Base-by-base conservation (phyloP, 2,329 filamentous ascomycete species). In the Fusarium guadeloupense region DNA sequence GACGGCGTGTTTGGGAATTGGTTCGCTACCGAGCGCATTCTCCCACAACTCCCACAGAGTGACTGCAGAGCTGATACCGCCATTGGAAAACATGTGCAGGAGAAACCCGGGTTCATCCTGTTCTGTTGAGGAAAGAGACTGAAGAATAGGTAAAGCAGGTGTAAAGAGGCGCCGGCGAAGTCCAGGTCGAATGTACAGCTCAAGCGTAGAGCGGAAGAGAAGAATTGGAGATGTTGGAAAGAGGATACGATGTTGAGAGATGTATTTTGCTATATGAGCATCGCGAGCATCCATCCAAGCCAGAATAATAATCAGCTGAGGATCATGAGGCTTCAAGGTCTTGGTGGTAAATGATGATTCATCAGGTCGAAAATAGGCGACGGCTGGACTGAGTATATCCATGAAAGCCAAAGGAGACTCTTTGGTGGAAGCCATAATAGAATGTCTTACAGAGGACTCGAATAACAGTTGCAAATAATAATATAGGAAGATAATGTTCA, bases 261-360 rank as follows among this genome's bases (percentile, higher is more conserved):
- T 74, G 67, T 85, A 85, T 63, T 85, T 85, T 61, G 76, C 76
- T 38, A 85, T 78, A 66, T 85, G 81, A 7, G 70, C 69, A 33
- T 82, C 78, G n/a, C 69, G 75, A 9, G 83, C 82, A 38, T 76
- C 78, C 76, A 83, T 82, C 83, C 83, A 85, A 8, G 77, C 73
- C 30, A 78, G 76, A 30, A 85, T 42, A 20, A 84, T 59, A 51
- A 85, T 75, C 30, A 85, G 75, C 47, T 77, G 77, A 12, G 83
- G 81, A 9, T 75, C 67, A 26, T 9, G n/a, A 6, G 34, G 23
- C n/a, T 13, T 21, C 16, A 10, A 9, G 5, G 17, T 34, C 13
- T 49, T 52, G 16, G 48, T 13, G 8, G 38, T 21, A 2, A 38
- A 13, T 17, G 54, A 17, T 10, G 45, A 12, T 19, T 44, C 35